Base-by-base conservation (phyloP, 352 stramenopile species). In the Elongisporangium prolatum region DNA sequence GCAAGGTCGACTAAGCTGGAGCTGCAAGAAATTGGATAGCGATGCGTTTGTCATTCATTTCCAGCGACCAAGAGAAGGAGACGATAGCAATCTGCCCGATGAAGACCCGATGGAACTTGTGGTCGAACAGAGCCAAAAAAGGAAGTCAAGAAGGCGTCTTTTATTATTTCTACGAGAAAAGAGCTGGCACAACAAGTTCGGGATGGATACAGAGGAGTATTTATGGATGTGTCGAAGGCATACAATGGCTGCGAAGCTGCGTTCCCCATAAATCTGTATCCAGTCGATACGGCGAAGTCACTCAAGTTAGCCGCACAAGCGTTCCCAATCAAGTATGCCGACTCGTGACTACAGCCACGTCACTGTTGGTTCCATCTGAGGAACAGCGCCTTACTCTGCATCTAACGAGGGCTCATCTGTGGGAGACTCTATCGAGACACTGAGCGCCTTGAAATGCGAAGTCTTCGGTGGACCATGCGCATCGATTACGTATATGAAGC, bases 221-320 rank as follows among this genome's bases (percentile, higher is more conserved):
- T 40, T 63, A 3, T 61, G 78, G 24, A 52, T 71, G 5, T 59
- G 59, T 3, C 40, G 65, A 10, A 74, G 80, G 68, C 52, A 79
- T 38, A 71, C 80, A 20, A 40, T 82, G 6, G 60, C 67, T 0
- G 61, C 68, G 25, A 34, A 34, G 25, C 25, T 34, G 4, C 4
- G 25, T 6, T 69, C 70, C 3, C 66, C 77, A 48, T 74, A 50
- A 11, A 64, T 83, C n/a, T n/a, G n/a, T n/a, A n/a, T n/a, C n/a
- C n/a, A n/a, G n/a, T n/a, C n/a, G n/a, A n/a, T n/a, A n/a, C n/a
- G n/a, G n/a, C n/a, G n/a, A n/a, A n/a, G n/a, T n/a, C n/a, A n/a
- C n/a, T n/a, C n/a, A n/a, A 34, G 25, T 34, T 8, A 8, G 25
- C 25, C 18, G 3, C 44, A 21, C 3, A 10, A 13, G 16, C 44